Conservation (phyloP, 768 basidiomycete species). For the Leccinum rimulosum region DNA sequence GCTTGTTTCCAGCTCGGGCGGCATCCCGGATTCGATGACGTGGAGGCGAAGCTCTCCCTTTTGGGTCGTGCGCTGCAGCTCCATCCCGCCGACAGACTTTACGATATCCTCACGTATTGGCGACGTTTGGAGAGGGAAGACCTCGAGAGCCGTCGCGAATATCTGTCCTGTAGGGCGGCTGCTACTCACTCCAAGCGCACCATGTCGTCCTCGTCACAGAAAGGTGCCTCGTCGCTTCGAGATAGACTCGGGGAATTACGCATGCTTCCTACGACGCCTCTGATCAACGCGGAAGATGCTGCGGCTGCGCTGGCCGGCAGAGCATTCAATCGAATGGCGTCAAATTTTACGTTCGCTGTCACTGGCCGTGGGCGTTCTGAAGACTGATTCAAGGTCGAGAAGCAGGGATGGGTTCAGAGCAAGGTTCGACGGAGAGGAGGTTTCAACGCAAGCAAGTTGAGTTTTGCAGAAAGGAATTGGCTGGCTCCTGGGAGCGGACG, state of each 20-base stretch:
- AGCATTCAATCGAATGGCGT: slow-evolving; percentile 75
- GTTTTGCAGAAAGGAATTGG: slow-evolving; percentile 90
- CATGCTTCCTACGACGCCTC: slow-evolving; percentile 67
- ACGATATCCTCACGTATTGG: slow-evolving; percentile 79
- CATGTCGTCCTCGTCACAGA: slow-evolving; percentile 24
- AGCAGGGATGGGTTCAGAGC: slow-evolving; percentile 42
- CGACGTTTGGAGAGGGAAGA: slow-evolving; percentile 69
- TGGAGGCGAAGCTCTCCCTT: slow-evolving; percentile 62
- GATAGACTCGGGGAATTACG: slow-evolving; percentile 63
- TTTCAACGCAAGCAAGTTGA: slow-evolving; percentile 70
- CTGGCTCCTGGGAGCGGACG: slow-evolving; percentile 92
- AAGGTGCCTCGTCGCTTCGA: slow-evolving; percentile 52
- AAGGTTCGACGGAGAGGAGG: slow-evolving; percentile 53
- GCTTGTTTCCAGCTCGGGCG: slow-evolving; percentile 86
- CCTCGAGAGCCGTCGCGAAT: slow-evolving; percentile 49
- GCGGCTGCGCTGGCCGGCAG: slow-evolving; percentile 68
- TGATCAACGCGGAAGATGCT: slow-evolving; percentile 73
- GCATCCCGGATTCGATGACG: slow-evolving; percentile 72
- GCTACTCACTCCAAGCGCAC: slow-evolving; percentile 12
- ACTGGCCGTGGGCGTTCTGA: slow-evolving; percentile 38
- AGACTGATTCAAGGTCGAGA: slow-evolving; percentile 24
- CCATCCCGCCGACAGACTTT: slow-evolving; percentile 77
- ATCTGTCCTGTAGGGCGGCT: slow-evolving; percentile 29
- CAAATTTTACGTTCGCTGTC: slow-evolving; percentile 70
- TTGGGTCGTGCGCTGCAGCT: slow-evolving; percentile 82